Evolutionary conservation across 495 filamentous ascomycete species (phyloP).

Genomic region (Cudoniella acicularis): DNA sequence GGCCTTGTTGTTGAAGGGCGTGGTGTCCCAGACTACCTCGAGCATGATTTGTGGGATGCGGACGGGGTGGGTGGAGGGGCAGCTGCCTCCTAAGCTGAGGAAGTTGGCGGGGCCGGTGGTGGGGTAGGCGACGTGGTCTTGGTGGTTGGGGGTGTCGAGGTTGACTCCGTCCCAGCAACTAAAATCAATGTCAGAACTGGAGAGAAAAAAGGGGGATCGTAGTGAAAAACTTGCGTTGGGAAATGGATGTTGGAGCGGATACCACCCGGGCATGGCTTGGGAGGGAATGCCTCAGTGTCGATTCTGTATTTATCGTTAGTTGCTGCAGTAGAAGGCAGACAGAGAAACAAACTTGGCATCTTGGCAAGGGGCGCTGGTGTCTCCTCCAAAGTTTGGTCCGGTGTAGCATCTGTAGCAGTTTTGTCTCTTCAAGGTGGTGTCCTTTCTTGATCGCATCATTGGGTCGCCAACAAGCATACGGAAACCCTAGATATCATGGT

Average conservation of each 20-base stretch:
- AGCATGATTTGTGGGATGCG: slow-evolving; percentile 56
- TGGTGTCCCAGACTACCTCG: slow-evolving; percentile 54
- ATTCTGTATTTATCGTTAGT: no score
- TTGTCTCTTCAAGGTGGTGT: neutral
- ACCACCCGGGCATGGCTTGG: slow-evolving; percentile 51
- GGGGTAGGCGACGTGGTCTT: slow-evolving; percentile 42
- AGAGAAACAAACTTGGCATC: neutral
- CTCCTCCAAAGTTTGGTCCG: neutral
- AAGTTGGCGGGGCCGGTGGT: slow-evolving; percentile 27
- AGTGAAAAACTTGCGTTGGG: slow-evolving; percentile 40
- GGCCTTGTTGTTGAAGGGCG: slow-evolving; percentile 38
- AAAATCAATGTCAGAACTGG: neutral
- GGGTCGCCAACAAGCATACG: slow-evolving; percentile 73
- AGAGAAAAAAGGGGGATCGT: no score
- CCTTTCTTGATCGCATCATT: slow-evolving; percentile 2
- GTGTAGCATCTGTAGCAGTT: neutral
- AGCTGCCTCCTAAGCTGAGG: slow-evolving; percentile 30
- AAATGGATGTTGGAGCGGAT: slow-evolving; percentile 79
- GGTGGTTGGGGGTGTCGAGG: slow-evolving; percentile 51
- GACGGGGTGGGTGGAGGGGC: slow-evolving; percentile 48
- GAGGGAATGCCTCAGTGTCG: slow-evolving; percentile 35
- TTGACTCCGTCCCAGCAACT: slow-evolving; percentile 83
- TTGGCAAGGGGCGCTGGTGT: neutral
- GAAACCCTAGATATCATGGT: slow-evolving; percentile 53
- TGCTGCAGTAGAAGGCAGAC: no score